A percentile compares a stretch with the other conserved stretches of the same genome.
Conservation (phyloP, 352 stramenopile species). For the Globisporangium middletonii region DNA sequence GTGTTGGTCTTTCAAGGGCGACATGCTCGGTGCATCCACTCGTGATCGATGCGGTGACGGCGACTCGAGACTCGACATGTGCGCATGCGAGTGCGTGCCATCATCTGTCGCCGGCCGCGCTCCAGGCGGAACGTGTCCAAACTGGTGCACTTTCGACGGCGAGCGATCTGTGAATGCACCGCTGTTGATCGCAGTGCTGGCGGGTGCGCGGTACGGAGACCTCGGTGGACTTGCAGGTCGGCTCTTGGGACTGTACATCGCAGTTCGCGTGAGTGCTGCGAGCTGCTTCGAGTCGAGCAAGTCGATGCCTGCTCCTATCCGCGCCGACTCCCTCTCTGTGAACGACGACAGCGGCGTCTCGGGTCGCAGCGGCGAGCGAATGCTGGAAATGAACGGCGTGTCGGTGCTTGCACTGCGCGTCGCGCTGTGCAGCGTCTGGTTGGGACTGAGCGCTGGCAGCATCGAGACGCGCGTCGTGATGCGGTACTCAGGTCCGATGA, state of each 20-base stretch:
- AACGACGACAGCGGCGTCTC: slow-evolving; percentile 37
- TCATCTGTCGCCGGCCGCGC: slow-evolving; percentile 7
- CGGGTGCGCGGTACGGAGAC: slow-evolving; percentile 18
- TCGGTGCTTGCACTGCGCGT: slow-evolving; percentile 3
- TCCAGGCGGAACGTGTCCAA: neutral
- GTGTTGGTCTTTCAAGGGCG: neutral
- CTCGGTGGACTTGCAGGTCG: slow-evolving; percentile 19
- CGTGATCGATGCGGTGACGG: too few relatives aligned
- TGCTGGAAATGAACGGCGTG: slow-evolving; percentile 6
- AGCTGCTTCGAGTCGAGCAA: slow-evolving; percentile 44
- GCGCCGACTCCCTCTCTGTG: slow-evolving; percentile 31
- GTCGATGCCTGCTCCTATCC: slow-evolving; percentile 40
- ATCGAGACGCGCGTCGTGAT: slow-evolving; percentile 46
- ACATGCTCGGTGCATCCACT: neutral
- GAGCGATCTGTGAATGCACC: slow-evolving; percentile 9
- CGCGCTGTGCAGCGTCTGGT: neutral
- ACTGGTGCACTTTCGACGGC: slow-evolving; percentile 6
- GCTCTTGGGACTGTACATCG: slow-evolving; percentile 26
- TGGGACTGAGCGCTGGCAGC: slow-evolving; percentile 16
- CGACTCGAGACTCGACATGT: neutral
- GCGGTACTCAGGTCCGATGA: slow-evolving; percentile 60
- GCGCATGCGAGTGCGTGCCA: neutral
- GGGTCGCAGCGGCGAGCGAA: slow-evolving; percentile 23
- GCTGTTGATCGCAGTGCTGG: neutral
- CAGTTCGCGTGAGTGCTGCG: slow-evolving; percentile 32